Base-by-base conservation (phyloP, 805 yeast species). In the Metschnikowia corniflorae region DNA sequence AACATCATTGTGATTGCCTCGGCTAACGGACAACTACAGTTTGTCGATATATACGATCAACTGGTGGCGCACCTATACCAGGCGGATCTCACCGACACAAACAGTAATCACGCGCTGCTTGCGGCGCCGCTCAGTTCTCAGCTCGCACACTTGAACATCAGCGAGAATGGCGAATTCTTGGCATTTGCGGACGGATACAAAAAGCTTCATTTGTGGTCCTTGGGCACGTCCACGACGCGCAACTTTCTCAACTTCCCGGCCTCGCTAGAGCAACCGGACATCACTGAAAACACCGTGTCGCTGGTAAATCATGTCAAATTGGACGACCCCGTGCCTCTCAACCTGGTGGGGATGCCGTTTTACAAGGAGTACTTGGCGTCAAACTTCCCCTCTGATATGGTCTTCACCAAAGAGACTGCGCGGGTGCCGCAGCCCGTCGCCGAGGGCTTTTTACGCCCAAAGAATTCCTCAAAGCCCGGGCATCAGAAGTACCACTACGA, bases 31-130 rank as follows among this genome's bases (percentile, higher is more conserved):
- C 91, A 87, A 42, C 65, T 93, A 40, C 95, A 88, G 53, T 82
- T 88, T 46, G 74, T 87, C 17, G 97, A 93, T 58, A 73, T 85
- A 50, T 78, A 77, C 42, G 86, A 86, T 56, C 95, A 91, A n/a
- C 67, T 82, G 8, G 74, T 70, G 35, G 75, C 81, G 22, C 70
- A 65, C 33, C 58, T 86, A 8, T 80, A 80, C 55, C 94, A 86
- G 52, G 79, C 83, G 0, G 82, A 80, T 34, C 58, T 82, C 35
- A 33, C 49, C 17, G 33, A 22, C 13, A 17, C 37, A 19, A 10
- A 18, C 21, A n/a, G 26, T 3, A 16, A 12, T 4, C 22, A 28
- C 22, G 23, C 25, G 29, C 39, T 35, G 29, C 14, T 35, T 5
- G 33, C 31, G 9, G 31, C 44, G 2, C 19, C 36, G 5, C 32